phyloP scores from a whole-genome alignment of 1,284 basidiomycete species.

The Boletus mariae region DNA sequence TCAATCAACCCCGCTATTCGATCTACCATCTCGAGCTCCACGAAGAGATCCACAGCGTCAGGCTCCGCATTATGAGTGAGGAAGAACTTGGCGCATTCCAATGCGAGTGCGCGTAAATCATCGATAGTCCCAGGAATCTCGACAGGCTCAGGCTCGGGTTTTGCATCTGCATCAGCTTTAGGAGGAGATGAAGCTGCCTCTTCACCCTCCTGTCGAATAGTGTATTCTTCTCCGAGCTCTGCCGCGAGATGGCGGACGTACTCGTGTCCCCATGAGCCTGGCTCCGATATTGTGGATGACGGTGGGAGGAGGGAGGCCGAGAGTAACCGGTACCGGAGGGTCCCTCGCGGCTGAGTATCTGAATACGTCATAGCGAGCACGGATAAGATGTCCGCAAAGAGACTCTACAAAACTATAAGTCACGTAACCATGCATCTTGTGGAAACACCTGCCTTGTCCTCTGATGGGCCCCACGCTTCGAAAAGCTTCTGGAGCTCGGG shows the following conservation, averaged over 20 bases:
- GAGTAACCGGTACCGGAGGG: conserved; percentile 86
- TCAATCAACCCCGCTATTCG: conserved; percentile 78
- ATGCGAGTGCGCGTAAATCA: conserved; percentile 75
- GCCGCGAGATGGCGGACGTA: conserved; percentile 97
- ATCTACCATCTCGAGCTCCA: conserved; percentile 92
- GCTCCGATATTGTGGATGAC: conserved; percentile 72
- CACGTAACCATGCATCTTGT: not conserved
- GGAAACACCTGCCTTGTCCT: conserved; percentile 64
- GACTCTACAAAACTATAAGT: conserved; percentile 50
- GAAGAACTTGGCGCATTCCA: conserved; percentile 89
- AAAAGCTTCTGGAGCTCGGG: conserved; percentile 82
- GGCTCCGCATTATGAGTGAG: conserved; percentile 96
- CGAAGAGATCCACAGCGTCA: conserved; percentile 94
- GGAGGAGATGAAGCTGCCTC: conserved; percentile 28
- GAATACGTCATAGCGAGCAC: conserved; percentile 99
- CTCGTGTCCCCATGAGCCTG: conserved; percentile 98
- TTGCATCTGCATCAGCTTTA: conserved; percentile 32
- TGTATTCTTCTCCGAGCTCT: conserved; percentile 94
- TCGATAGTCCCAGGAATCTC: conserved; percentile 54
- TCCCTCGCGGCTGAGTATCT: conserved; percentile 92
- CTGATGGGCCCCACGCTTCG: conserved; percentile 74
- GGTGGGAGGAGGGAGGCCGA: conserved; percentile 69
- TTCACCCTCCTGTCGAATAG: conserved; percentile 51
- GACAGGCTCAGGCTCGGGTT: conserved; percentile 25
- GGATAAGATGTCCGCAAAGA: conserved; percentile 98